Evolutionary conservation across 306 rosid genomes (phyloP).

Genomic region (peach (Prunus persica)): DNA sequence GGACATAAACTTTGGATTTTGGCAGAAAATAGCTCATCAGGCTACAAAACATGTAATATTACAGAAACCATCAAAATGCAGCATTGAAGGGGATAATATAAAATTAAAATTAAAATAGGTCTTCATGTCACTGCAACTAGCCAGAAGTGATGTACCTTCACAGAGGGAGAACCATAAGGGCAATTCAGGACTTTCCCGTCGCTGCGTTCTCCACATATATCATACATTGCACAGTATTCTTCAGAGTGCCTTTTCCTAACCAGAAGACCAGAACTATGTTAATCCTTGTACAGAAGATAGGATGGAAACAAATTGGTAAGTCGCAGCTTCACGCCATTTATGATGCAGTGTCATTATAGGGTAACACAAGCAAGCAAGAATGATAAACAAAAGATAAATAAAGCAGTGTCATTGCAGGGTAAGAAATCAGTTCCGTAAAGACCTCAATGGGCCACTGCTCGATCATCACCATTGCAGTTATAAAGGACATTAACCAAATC

Average conservation of each 20-base stretch:
- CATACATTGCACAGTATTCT: constrained; percentile 96
- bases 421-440: not conserved
- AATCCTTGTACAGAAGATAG: not conserved
- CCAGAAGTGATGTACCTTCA: constrained; percentile 46
- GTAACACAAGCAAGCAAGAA: not conserved
- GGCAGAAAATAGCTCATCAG: constrained; percentile 72
- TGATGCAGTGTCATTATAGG: not conserved
- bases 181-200: constrained; percentile 90
- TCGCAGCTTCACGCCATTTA: not conserved
- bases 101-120: not conserved
- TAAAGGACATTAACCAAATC: not conserved
- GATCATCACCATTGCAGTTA: not conserved
- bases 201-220: constrained; percentile 78
- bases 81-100: not conserved
- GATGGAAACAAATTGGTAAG: not conserved
- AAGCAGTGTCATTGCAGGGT: not conserved
- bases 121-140: not conserved
- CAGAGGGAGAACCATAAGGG: constrained; percentile 77
- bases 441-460: not conserved
- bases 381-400: not conserved
- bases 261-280: constrained; percentile 10
- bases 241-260: constrained; percentile 56
- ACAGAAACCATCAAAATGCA: constrained; percentile 6
- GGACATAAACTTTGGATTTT: constrained; percentile 97
- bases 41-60: constrained; percentile 46